Percentiles rank a stretch among this genome's conserved stretches.
phyloP scores from a whole-genome alignment of 208 protist genomes.

The Trypanosoma platydactyli region DNA sequence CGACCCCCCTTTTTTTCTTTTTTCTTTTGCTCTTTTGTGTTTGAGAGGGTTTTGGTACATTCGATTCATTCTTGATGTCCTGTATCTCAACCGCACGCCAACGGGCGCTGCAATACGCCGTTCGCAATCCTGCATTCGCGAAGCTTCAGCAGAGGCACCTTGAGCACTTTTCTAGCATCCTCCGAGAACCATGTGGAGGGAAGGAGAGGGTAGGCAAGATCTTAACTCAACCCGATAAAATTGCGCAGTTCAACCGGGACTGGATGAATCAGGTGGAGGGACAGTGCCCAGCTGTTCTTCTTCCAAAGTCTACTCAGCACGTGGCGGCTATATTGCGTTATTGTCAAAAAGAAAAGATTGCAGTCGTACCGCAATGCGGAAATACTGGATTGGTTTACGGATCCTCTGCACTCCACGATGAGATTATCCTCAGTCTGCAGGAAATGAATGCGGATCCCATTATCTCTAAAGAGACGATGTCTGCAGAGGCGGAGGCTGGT shows the following conservation, averaged over 20 bases:
- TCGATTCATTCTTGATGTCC: conserved; percentile 21
- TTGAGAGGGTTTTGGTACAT: no score
- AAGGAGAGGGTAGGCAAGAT: conserved; percentile 54
- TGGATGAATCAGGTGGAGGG: conserved; percentile 73
- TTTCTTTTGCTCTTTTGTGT: conserved; percentile 19
- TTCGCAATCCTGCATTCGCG: conserved; percentile 48
- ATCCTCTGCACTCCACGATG: conserved; percentile 82
- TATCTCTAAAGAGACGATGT: conserved; percentile 67
- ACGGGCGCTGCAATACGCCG: conserved; percentile 64
- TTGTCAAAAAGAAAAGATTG: conserved; percentile 90
- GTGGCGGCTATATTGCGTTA: conserved; percentile 85
- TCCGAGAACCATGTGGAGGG: conserved; percentile 41
- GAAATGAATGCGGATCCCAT: conserved; percentile 91
- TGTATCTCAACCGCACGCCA: conserved; percentile 34
- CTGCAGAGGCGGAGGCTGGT: conserved; percentile 82
- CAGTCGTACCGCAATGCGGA: conserved; percentile 96
- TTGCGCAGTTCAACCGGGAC: conserved; percentile 65
- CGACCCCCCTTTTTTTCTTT: conserved; percentile 9
- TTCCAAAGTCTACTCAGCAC: conserved; percentile 59
- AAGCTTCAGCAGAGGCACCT: conserved; percentile 49
- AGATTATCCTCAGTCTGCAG: conserved; percentile 90
- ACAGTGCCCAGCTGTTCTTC: conserved; percentile 44
- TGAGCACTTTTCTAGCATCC: conserved; percentile 48
- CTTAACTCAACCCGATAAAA: conserved; percentile 38
- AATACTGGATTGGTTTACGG: conserved; percentile 98